phyloP scores from a whole-genome alignment of 495 filamentous ascomycete species.

The Daldinia childiae region DNA sequence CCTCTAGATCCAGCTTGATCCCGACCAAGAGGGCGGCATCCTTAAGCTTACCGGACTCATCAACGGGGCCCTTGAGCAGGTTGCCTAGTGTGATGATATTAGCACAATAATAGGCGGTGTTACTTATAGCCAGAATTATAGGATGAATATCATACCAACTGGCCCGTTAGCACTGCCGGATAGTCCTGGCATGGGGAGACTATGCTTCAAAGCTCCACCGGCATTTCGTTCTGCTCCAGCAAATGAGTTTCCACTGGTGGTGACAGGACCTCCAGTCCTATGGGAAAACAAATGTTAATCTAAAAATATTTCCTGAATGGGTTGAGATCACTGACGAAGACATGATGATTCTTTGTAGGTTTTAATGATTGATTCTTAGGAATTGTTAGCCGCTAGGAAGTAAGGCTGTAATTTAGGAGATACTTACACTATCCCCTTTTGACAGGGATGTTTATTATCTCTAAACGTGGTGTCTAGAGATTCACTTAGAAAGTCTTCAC shows the following conservation, averaged over 20 bases:
- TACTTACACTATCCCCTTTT: slow-evolving; percentile 35
- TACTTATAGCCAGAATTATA: neutral
- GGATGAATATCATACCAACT: slow-evolving; percentile 36
- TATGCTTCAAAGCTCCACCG: slow-evolving; percentile 17
- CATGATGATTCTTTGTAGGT: slow-evolving; percentile 31
- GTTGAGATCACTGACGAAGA: slow-evolving; percentile 42
- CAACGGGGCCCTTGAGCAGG: slow-evolving; percentile 52
- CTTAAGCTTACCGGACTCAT: slow-evolving; percentile 53
- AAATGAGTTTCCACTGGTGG: slow-evolving; percentile 25
- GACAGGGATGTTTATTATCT: slow-evolving; percentile 4
- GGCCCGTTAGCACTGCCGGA: slow-evolving; percentile 49
- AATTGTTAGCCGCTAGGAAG: slow-evolving; percentile 4
- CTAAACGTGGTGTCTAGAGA: neutral
- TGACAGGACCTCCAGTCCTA: slow-evolving; percentile 32
- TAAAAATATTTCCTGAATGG: neutral
- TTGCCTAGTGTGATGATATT: slow-evolving; percentile 35
- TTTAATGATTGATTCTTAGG: neutral
- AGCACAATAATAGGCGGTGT: neutral
- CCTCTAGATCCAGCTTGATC: slow-evolving; percentile 52
- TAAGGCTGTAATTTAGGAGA: slow-evolving; percentile 29
- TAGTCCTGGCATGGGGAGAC: slow-evolving; percentile 49
- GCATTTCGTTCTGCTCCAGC: slow-evolving; percentile 25
- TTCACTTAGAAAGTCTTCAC: neutral
- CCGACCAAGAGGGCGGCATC: slow-evolving; percentile 54
- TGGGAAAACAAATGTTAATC: slow-evolving; percentile 1